Evolutionary conservation across 306 rosid genomes (phyloP).

Genomic region (Vigna radiata): DNA sequence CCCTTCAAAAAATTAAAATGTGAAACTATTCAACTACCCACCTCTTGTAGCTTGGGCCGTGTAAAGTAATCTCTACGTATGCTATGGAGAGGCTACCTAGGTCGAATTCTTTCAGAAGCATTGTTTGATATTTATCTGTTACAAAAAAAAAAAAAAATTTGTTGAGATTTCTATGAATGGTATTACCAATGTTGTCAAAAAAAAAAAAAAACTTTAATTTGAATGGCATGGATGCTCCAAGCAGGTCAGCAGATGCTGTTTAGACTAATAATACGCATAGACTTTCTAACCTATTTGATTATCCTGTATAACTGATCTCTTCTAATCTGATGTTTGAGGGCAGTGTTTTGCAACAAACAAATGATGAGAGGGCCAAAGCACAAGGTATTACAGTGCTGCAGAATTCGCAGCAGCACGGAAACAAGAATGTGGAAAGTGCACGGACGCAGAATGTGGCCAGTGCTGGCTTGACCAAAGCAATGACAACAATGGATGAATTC

Average conservation of each 20-base stretch:
- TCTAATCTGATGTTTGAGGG: slow-evolving; percentile 32
- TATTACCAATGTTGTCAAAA: neutral
- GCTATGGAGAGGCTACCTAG: slow-evolving; percentile 3
- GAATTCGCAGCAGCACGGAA: slow-evolving; percentile 61
- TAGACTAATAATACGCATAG: neutral
- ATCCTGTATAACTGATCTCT: neutral
- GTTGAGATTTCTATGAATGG: slow-evolving; percentile 8
- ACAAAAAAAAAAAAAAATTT: slow-evolving; percentile 5
- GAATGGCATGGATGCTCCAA: neutral
- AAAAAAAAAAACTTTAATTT: neutral
- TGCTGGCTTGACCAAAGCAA: slow-evolving; percentile 59
- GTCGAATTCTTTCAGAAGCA: neutral
- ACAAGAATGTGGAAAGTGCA: slow-evolving; percentile 59
- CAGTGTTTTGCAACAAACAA: slow-evolving; percentile 53
- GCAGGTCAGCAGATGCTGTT: neutral
- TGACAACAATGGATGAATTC: slow-evolving; percentile 66
- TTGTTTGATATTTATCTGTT: neutral
- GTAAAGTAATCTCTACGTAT: neutral
- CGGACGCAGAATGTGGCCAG: slow-evolving; percentile 47
- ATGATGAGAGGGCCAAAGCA: slow-evolving; percentile 57
- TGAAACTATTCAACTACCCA: slow-evolving; percentile 1
- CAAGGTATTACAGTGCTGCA: slow-evolving; percentile 52
- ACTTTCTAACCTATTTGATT: neutral
- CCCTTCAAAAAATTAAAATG: neutral
- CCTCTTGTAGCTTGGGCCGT: slow-evolving; percentile 10